Conservation (phyloP, 306 rosid species). For the Abrus pulchellus region DNA sequence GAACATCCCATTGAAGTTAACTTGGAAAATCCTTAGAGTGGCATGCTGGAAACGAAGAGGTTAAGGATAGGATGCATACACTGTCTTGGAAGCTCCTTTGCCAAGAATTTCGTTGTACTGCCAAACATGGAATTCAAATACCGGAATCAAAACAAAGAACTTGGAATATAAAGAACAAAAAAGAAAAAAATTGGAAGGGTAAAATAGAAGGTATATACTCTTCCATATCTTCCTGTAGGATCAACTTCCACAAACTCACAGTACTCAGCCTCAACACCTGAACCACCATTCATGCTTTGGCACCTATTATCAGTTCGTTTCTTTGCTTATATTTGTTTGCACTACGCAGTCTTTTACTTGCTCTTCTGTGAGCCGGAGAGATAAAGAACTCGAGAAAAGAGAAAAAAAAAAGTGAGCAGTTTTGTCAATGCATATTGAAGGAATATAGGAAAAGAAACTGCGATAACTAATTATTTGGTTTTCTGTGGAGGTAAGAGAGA, state of each 20-base stretch:
- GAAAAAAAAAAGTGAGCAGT: slow-evolving; percentile 11
- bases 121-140: slow-evolving; percentile 49
- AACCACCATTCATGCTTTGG: slow-evolving; percentile 74
- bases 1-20: slow-evolving; percentile 19
- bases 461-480: slow-evolving; percentile 42
- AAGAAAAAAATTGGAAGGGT: slow-evolving; percentile 4
- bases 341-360: slow-evolving; percentile 39
- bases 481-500: slow-evolving; percentile 44
- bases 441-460: slow-evolving; percentile 31
- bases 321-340: slow-evolving; percentile 29
- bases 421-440: slow-evolving; percentile 42
- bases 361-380: slow-evolving; percentile 32
- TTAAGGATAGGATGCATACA: slow-evolving; percentile 62
- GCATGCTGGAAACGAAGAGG: slow-evolving; percentile 31
- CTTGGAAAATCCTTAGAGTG: slow-evolving; percentile 28
- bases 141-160: slow-evolving; percentile 47
- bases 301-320: slow-evolving; percentile 33
- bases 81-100: slow-evolving; percentile 96
- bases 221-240: slow-evolving; percentile 99
- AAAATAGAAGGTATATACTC: slow-evolving; percentile 60
- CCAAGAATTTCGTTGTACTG: slow-evolving; percentile 97
- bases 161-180: slow-evolving; percentile 9
- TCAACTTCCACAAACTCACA: slow-evolving; percentile 90
- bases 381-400: slow-evolving; percentile 40
- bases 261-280: slow-evolving; percentile 57